A percentile compares a stretch with the other conserved stretches of the same genome.
phyloP scores from a whole-genome alignment of 169 alveolate genomes.

The Amoebophrya sp. region DNA sequence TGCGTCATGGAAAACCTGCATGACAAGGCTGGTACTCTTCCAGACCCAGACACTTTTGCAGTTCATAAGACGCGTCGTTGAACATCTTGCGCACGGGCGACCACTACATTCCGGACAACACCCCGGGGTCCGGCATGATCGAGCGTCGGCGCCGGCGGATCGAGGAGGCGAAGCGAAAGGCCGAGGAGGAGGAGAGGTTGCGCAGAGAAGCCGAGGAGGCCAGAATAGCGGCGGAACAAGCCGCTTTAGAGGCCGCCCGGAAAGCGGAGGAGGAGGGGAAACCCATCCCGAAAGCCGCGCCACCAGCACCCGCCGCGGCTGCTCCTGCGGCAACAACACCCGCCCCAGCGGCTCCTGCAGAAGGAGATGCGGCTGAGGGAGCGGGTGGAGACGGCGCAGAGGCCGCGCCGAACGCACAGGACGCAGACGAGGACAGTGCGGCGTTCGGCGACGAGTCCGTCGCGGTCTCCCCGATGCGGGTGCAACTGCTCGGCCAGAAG shows the following conservation, averaged over 20 bases:
- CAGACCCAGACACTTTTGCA: too few relatives aligned
- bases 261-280: background rate
- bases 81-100: background rate
- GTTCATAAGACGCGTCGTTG: background rate
- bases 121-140: background rate
- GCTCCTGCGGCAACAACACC: background rate
- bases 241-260: background rate
- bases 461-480: background rate
- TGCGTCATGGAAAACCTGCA: too few relatives aligned
- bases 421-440: background rate
- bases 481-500: background rate
- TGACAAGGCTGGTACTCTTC: too few relatives aligned
- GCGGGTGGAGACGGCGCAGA: too few relatives aligned
- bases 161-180: background rate
- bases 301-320: background rate
- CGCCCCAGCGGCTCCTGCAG: too few relatives aligned
- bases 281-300: background rate
- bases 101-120: background rate
- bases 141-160: background rate
- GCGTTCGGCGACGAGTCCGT: background rate
- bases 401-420: too few relatives aligned
- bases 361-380: too few relatives aligned
- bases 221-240: background rate
- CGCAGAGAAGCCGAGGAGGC: background rate
- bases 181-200: background rate